Base-by-base conservation (phyloP, 805 yeast genomes). In the Saccharomycopsis amapae region DNA sequence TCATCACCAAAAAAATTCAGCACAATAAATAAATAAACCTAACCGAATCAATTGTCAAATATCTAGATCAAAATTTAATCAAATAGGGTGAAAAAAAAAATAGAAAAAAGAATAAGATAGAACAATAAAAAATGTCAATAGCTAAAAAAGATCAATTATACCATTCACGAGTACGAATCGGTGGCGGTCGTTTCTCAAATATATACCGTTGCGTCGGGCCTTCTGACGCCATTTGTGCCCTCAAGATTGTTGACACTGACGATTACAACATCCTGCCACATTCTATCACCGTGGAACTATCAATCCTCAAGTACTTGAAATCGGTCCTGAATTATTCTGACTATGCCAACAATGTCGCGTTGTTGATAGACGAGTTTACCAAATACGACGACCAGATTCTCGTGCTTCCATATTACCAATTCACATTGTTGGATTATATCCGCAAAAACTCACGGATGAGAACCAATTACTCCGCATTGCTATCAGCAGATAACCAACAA, bases 211-310 rank as follows among this genome's bases (percentile, higher is more conserved):
- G 38, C 30, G 15, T 19, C 25, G 13, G 9, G 13, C 9, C 42
- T 6, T 39, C 43, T 12, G 6, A 20, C n/a, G 44, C 45, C 2
- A n/a, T n/a, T n/a, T 60, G 56, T 10, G 79, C 76, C 0, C 50
- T 76, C 30, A 76, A 76, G 52, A 55, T 66, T 9, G 62, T 68
- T 5, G 72, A 72, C 35, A 66, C 67, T 2, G 76, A 69, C 44
- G 71, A 66, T 41, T 17, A 40, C 10, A 73, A 71, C 44, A 57
- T 58, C 19, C 68, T 75, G 5, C 81, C 81, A 2, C 81, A 76
- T 50, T 64, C 64, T 44, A 61, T 69, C 24, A 44, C 60, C 15
- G 63, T 61, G 31, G 81, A 76, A 53, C 46, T 71, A 26, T 57
- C 56, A 15, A 58, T 73, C 2, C 56, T 76, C 35, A 48, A 51